Evolutionary conservation across 2,329 filamentous ascomycete genomes (phyloP).

Genomic region (Ciborinia camelliae): DNA sequence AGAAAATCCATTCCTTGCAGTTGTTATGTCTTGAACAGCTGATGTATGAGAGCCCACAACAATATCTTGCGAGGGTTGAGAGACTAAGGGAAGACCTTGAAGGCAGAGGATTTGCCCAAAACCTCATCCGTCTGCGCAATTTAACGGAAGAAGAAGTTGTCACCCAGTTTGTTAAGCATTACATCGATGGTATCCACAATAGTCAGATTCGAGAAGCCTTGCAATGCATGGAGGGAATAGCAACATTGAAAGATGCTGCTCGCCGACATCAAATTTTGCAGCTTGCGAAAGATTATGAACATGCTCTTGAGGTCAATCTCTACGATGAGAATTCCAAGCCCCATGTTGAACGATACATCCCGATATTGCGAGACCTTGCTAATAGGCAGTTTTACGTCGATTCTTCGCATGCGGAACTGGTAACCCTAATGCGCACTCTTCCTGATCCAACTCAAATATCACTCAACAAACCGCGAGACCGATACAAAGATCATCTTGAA

Average conservation of each 20-base stretch:
- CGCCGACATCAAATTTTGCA: slow-evolving; percentile 52
- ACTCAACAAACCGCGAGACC: slow-evolving; percentile 50
- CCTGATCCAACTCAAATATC: slow-evolving; percentile 44
- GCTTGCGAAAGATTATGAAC: slow-evolving; percentile 54
- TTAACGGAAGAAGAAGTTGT: slow-evolving; percentile 24
- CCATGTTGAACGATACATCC: slow-evolving; percentile 49
- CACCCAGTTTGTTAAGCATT: slow-evolving; percentile 42
- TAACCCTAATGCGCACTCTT: slow-evolving; percentile 33
- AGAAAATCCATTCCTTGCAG: slow-evolving; percentile 51
- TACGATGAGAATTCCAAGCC: slow-evolving; percentile 43
- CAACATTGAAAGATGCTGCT: slow-evolving; percentile 40
- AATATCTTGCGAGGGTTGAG: slow-evolving; percentile 49
- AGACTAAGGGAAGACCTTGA: slow-evolving; percentile 42
- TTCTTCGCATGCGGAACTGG: slow-evolving; percentile 18
- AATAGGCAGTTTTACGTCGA: slow-evolving; percentile 36
- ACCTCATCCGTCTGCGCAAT: slow-evolving; percentile 14
- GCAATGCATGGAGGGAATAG: slow-evolving; percentile 22
- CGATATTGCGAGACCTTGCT: slow-evolving; percentile 43
- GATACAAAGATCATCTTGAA: slow-evolving; percentile 61
- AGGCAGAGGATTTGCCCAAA: slow-evolving; percentile 23
- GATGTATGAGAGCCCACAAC: slow-evolving; percentile 48
- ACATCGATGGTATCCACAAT: slow-evolving; percentile 52
- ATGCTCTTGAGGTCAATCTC: slow-evolving; percentile 47
- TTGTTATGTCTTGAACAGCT: slow-evolving; percentile 52
- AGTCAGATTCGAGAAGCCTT: slow-evolving; percentile 46